phyloP scores from a whole-genome alignment of 192 early-diverging fungal species.

The Geranomyces variabilis region DNA sequence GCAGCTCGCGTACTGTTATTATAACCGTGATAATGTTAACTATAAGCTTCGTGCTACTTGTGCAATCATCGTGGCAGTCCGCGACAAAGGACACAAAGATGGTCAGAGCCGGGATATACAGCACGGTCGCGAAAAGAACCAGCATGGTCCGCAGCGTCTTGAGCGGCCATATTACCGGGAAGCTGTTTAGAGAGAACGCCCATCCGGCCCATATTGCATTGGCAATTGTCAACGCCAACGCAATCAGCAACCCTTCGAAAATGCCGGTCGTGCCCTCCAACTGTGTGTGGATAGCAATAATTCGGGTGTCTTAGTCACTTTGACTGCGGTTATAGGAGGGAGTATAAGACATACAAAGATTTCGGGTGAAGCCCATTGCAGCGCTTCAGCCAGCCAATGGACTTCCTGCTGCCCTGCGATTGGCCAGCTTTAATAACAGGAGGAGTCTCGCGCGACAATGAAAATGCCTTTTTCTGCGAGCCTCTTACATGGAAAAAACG shows the following conservation, averaged over 20 bases:
- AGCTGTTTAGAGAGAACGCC: constrained; percentile 46
- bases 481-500: constrained; percentile 39
- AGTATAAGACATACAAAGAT: constrained; percentile 26
- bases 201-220: constrained; percentile 51
- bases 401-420: constrained; percentile 46
- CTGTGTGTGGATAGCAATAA: constrained; percentile 20
- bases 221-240: constrained; percentile 29
- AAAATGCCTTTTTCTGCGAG: too few species aligned
- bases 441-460: too few species aligned
- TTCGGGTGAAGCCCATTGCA: constrained; percentile 45
- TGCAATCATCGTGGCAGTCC: constrained; percentile 11
- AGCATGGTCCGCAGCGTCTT: constrained; percentile 43
- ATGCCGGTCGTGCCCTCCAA: constrained; percentile 3
- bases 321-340: too few species aligned
- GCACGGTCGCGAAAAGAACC: constrained; percentile 45
- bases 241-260: constrained; percentile 24
- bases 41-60: constrained; percentile 20
- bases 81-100: constrained; percentile 32
- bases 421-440: too few species aligned
- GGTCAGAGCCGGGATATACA: constrained; percentile 42
- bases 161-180: constrained; percentile 54
- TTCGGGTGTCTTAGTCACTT: neutral
- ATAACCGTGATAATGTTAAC: constrained; percentile 34
- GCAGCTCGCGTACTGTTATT: too few species aligned
- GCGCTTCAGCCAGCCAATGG: constrained; percentile 33